These are phyloP conservation scores for Erodium moschatum DNA, from an alignment of 441 rosid genomes.

Conservation along the genomic window DNA sequence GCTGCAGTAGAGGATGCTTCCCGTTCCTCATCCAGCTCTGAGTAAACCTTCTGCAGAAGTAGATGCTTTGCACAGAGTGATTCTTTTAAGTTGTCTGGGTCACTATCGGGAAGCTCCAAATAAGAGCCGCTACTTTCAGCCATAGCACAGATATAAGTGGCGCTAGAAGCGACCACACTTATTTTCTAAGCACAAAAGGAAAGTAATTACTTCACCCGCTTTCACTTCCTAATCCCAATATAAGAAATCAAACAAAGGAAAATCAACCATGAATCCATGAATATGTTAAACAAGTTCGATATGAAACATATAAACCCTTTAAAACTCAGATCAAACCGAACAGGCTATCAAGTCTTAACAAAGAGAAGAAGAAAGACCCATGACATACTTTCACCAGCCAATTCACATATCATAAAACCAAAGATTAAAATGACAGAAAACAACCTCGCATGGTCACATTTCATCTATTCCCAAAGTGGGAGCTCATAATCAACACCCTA, in stretches of 20 bases:
- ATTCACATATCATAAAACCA: constrained; percentile 1
- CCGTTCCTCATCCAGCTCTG: constrained; percentile 70
- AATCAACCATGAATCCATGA: not conserved
- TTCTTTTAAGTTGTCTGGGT: constrained; percentile 40
- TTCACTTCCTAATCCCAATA: not conserved
- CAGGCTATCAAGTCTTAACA: too few species aligned
- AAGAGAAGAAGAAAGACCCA: too few species aligned
- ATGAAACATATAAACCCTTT: too few species aligned
- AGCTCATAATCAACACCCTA: not conserved
- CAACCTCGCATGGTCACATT: not conserved
- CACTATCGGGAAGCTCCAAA: constrained; percentile 30
- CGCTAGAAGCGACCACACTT: not conserved
- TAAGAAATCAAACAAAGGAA: not conserved
- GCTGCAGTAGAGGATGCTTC: constrained; percentile 75
- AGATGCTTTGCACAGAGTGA: constrained; percentile 62
- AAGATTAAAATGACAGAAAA: not conserved
- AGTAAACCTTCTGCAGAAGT: constrained; percentile 57
- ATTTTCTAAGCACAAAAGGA: not conserved
- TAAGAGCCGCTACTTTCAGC: constrained; percentile 29
- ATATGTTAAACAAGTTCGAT: too few species aligned
- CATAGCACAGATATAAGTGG: constrained; percentile 22
- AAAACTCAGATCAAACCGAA: too few species aligned
- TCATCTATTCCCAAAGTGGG: too few species aligned
- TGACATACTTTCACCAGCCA: not conserved
- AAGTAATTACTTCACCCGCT: not conserved